A percentile compares a stretch with the other conserved stretches of the same genome.
Conservation (phyloP, 257 asterid species). For the Gynochthodes officinalis region DNA sequence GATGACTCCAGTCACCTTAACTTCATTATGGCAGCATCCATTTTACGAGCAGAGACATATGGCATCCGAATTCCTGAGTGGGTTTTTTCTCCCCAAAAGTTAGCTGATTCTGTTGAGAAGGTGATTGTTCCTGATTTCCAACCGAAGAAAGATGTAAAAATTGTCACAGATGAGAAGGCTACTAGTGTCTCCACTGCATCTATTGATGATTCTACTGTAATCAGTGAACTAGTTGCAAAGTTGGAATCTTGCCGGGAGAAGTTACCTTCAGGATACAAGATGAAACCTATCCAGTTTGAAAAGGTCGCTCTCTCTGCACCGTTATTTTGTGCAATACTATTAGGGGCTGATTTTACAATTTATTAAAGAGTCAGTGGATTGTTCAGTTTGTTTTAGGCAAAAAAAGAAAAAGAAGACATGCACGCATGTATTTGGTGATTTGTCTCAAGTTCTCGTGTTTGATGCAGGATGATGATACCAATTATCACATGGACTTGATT, state of each 20-base stretch:
- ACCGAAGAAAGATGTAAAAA: conserved; percentile 57
- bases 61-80: conserved; percentile 75
- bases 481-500: conserved; percentile 81
- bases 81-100: conserved; percentile 60
- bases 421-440: too few relatives aligned
- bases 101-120: conserved; percentile 58
- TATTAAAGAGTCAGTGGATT: too few relatives aligned
- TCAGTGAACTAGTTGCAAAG: conserved; percentile 54
- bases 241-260: conserved; percentile 51
- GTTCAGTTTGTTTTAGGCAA: too few relatives aligned
- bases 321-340: background rate
- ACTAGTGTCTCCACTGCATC: conserved; percentile 72
- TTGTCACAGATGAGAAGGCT: conserved; percentile 84
- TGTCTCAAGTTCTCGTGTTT: too few relatives aligned
- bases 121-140: conserved; percentile 62
- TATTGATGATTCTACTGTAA: conserved; percentile 68
- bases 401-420: too few relatives aligned
- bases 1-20: conserved; percentile 80
- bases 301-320: conserved; percentile 50
- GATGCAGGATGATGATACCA: conserved; percentile 80
- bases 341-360: too few relatives aligned
- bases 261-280: conserved; percentile 55
- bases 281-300: conserved; percentile 88
- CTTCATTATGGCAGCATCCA: conserved; percentile 69
- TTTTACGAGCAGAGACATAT: conserved; percentile 73